A percentile compares a stretch with the other conserved stretches of the same genome.
These are phyloP conservation scores for Colletotrichum lindemuthianum DNA, from an alignment of 2,329 filamentous ascomycete species.

Conservation along the genomic window DNA sequence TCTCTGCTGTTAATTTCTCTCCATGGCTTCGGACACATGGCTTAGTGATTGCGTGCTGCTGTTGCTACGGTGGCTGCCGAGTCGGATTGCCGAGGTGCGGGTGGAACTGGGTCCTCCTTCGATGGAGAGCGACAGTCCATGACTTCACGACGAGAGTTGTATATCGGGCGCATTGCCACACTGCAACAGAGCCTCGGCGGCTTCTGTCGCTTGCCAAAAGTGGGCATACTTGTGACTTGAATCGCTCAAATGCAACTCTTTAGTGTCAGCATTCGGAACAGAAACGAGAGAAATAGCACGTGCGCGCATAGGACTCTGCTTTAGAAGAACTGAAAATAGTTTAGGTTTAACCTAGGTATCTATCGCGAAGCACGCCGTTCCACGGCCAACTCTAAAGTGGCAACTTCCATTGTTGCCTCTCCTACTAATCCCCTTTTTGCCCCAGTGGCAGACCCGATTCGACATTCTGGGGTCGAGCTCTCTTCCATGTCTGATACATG, in stretches of 20 bases:
- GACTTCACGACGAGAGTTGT: constrained; percentile 24
- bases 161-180: constrained; percentile 1
- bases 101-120: constrained; percentile 26
- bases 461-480: constrained; percentile 1
- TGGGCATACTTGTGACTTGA: too few relatives aligned
- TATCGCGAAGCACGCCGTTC: constrained; percentile 16
- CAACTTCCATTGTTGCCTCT: constrained; percentile 1
- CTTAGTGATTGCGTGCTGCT: constrained; percentile 2
- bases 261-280: neutral
- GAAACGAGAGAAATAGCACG: neutral
- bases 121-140: constrained; percentile 27
- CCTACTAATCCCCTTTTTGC: neutral
- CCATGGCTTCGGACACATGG: neutral
- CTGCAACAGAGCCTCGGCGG: neutral
- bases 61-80: constrained; percentile 14
- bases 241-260: neutral
- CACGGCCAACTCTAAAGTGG: constrained; percentile 11
- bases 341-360: constrained; percentile 26
- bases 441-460: neutral
- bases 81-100: constrained; percentile 19
- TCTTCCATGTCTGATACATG: neutral
- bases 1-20: neutral
- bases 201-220: neutral
- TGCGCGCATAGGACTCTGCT: neutral
- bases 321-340: constrained; percentile 19